A percentile compares a stretch with the other conserved stretches of the same genome.
phyloP scores from a whole-genome alignment of 2,329 filamentous ascomycete species.

The Sclerotinia subarctica region DNA sequence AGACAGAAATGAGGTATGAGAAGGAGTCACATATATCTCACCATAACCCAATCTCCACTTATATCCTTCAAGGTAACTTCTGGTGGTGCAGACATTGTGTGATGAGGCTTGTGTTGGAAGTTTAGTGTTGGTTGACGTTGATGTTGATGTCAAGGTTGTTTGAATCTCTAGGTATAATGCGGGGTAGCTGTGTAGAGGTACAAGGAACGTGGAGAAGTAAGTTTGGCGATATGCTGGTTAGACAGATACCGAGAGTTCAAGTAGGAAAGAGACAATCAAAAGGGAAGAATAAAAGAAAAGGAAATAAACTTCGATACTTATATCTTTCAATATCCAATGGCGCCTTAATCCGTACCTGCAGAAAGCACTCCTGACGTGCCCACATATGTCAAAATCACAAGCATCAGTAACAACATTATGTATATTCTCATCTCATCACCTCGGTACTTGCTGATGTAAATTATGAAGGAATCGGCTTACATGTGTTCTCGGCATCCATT shows the following conservation, averaged over 20 bases:
- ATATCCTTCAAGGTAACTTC: constrained; percentile 52
- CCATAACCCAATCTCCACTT: constrained; percentile 53
- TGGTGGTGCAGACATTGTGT: constrained; percentile 52
- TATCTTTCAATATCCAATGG: not conserved
- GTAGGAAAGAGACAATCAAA: not conserved
- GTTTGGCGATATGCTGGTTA: not conserved
- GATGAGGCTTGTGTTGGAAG: not conserved
- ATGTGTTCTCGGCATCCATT: constrained; percentile 14
- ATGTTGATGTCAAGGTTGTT: not conserved
- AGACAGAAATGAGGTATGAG: constrained; percentile 7
- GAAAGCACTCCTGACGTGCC: not conserved
- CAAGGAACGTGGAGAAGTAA: not conserved
- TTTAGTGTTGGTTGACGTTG: not conserved
- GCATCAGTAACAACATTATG: not conserved
- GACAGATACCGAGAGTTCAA: not conserved
- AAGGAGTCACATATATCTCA: constrained; percentile 33
- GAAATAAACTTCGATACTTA: constrained; percentile 8
- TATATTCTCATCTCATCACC: not conserved
- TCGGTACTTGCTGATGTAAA: constrained; percentile 9
- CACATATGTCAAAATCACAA: not conserved
- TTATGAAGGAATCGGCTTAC: not conserved
- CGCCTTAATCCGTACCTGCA: not conserved
- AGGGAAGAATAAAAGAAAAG: not conserved
- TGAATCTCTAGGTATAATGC: not conserved
- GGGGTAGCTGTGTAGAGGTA: not conserved